Base-by-base conservation (phyloP, 2,329 filamentous ascomycete species). In the Fonsecaea monophora region DNA sequence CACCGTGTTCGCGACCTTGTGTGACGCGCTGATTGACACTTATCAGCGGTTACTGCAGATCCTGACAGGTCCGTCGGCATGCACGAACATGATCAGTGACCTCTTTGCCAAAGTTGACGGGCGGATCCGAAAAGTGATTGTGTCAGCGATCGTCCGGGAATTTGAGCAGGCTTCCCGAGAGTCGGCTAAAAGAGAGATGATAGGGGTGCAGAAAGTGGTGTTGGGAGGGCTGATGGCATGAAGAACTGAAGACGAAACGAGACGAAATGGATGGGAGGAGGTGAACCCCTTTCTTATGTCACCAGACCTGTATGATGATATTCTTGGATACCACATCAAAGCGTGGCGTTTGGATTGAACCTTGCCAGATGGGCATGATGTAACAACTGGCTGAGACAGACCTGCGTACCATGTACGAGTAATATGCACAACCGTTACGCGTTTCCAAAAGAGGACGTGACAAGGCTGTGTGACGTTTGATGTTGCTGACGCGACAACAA, bases 1-100 rank as follows among this genome's bases (percentile, higher is more conserved):
- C 78, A 93, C 96, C 81, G 97, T 94, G 0, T 98, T 98, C 80
- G 90, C 93, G 13, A 97, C 95, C 12, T 84, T 99, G 6, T 98
- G 95, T 81, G 95, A 99, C 76, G 92, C 96, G 2, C 82, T 99
- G 68, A 96, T 97, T 73, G 95, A 98, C 77, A 92, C 89, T 75
- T 99, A 99, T 80, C 88, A 89, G 40, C 87, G 89, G 62, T 87
- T 99, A 34, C 82, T 96, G 73, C 84, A 83, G 53, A 82, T 99
- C 66, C 83, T 98, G 25, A 85, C 89, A n/a, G 87, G 88, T 2
- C 90, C 94, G 0, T 86, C 90, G 32, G 86, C 91, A 58, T 95
- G 92, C 75, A 87, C 84, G 4, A 85, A 87, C 0, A 79, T 83
- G 0, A 84, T 98, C 0, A 91, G 89, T 0, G 95, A 98, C 76